Base-by-base conservation (phyloP, 2,329 filamentous ascomycete genomes). In the Colletotrichum trifolii region DNA sequence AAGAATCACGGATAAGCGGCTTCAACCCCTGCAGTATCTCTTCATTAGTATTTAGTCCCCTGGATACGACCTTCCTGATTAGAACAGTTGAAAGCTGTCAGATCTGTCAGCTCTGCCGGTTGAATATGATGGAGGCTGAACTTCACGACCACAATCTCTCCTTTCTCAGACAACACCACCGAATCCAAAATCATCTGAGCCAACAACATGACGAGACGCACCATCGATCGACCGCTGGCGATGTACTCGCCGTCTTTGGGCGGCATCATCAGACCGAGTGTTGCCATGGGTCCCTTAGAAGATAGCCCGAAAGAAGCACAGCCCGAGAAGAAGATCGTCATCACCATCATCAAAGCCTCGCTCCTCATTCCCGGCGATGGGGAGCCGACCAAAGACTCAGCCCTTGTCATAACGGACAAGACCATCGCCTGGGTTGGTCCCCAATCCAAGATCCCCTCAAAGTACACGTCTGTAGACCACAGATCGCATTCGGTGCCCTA, bases 351-450 rank as follows among this genome's bases (percentile, higher is more conserved):
- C 52, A 67, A 60, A 9, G 71, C 77, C 10, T 71, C 75, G n/a
- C 69, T 84, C 13, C 73, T 85, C 6, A 84, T 85, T 38, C 82
- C 82, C 1, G 82, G 82, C 13, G 75, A 76, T 13, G 82, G 80
- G 4, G 65, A 80, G 6, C 81, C 82, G 4, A 68, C 80, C 65
- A 69, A 72, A 47, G 64, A 82, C 50, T 77, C 73, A 8, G 76
- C 77, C 4, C 66, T 84, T n/a, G 74, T 82, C 34, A 71, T 81
- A 49, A 74, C 73, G 38, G 71, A 69, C 40, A 76, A 73, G 49
- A 40, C 72, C 2, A 83, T 85, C 53, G 71, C 71, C 42, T 81
- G 77, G 72, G 78, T 80, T 39, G 81, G 80, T 2, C 72, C 71
- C 42, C 68, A 73, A 33, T 54, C 68, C 42, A 50, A 69, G 12